These are phyloP conservation scores for Arthrobotrys musiformis DNA, from an alignment of 2,329 filamentous ascomycete genomes.

Conservation along the genomic window DNA sequence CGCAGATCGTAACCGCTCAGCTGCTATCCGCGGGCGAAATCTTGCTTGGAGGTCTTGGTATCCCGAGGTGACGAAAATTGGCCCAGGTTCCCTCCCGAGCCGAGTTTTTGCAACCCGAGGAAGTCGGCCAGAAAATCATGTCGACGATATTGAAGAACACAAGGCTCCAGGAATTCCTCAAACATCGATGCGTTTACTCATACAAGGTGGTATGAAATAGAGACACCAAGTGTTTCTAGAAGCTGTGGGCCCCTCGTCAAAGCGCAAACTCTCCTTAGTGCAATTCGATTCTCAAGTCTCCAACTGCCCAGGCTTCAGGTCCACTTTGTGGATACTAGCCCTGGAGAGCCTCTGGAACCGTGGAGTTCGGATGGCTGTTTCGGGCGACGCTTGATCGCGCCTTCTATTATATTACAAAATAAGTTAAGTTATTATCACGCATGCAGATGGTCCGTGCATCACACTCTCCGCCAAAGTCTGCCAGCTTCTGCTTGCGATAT, in stretches of 20 bases:
- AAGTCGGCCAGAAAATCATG: not conserved
- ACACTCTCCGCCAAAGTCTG: constrained; percentile 1
- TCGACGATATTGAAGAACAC: not conserved
- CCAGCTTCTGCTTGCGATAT: constrained; percentile 30
- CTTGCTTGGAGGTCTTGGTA: constrained; percentile 10
- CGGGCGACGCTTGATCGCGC: constrained; percentile 48
- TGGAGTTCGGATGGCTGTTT: constrained; percentile 55
- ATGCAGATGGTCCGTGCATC: constrained; percentile 53
- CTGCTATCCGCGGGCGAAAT: constrained; percentile 30
- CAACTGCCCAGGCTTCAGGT: not conserved
- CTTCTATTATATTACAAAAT: constrained; percentile 40
- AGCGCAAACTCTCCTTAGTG: constrained; percentile 11
- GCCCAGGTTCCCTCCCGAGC: constrained; percentile 7
- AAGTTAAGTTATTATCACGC: constrained; percentile 41
- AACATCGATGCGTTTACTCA: not conserved
- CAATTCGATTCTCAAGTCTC: not conserved
- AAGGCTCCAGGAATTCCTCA: not conserved
- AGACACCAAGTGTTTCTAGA: constrained; percentile 15
- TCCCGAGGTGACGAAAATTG: constrained; percentile 15
- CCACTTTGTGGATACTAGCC: constrained; percentile 7
- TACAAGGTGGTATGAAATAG: not conserved
- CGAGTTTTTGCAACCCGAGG: not conserved
- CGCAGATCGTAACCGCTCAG: constrained; percentile 49
- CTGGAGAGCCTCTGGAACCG: constrained; percentile 17
- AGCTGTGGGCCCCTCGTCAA: constrained; percentile 17